Conservation (phyloP, 2,329 filamentous ascomycete species). For the Colletotrichum tropicale region DNA sequence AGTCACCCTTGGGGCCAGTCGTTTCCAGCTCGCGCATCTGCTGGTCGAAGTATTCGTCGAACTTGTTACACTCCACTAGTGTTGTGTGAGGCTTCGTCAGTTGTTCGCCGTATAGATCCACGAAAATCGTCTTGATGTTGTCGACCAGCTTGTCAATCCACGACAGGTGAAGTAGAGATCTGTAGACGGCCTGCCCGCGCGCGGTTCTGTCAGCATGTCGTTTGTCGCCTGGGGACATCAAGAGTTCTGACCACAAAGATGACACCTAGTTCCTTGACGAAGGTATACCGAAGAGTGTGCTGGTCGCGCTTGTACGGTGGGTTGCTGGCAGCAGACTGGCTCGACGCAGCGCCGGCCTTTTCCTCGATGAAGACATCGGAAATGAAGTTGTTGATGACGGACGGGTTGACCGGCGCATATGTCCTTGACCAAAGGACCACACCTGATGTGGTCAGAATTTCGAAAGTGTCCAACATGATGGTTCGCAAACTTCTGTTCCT, state of each 20-base stretch:
- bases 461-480: conserved; percentile 95
- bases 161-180: conserved; percentile 90
- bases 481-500: neutral
- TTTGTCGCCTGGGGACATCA: neutral
- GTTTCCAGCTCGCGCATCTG: conserved; percentile 83
- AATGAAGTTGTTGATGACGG: conserved; percentile 93
- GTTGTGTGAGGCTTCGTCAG: conserved; percentile 81
- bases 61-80: conserved; percentile 76
- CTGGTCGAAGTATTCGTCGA: conserved; percentile 94
- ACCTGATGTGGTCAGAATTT: conserved; percentile 93
- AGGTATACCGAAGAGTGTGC: conserved; percentile 93
- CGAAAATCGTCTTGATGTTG: conserved; percentile 90
- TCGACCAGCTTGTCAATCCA: conserved; percentile 98
- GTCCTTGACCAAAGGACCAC: conserved; percentile 96
- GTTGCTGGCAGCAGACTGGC: conserved; percentile 64
- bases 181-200: conserved; percentile 81
- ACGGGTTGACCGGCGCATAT: conserved; percentile 79
- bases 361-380: conserved; percentile 98
- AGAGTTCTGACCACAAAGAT: conserved; percentile 79
- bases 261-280: conserved; percentile 88
- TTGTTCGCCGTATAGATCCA: conserved; percentile 88
- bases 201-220: conserved; percentile 9
- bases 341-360: conserved; percentile 68
- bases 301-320: conserved; percentile 87
- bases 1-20: conserved; percentile 42